A percentile compares a stretch with the other conserved stretches of the same genome.
phyloP scores from a whole-genome alignment of 345 rosid species.

The Mangifera indica region DNA sequence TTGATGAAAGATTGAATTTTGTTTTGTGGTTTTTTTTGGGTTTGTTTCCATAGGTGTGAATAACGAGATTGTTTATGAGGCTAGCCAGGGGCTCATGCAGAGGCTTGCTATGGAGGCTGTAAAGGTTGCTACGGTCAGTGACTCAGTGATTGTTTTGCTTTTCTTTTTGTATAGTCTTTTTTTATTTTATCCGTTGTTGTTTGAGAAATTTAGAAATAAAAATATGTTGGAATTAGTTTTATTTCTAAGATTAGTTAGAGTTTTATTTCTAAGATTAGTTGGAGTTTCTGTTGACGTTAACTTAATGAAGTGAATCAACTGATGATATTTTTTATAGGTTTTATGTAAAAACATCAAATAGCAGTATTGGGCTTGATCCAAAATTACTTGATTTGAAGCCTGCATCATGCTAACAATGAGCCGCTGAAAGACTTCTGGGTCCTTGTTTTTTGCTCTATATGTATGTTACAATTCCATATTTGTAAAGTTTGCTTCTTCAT shows the following conservation, averaged over 20 bases:
- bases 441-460: no score
- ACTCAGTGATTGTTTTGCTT: conserved; percentile 24
- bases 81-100: conserved; percentile 64
- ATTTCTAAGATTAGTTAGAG: neutral
- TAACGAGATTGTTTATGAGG: conserved; percentile 62
- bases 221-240: neutral
- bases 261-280: neutral
- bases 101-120: conserved; percentile 75
- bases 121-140: conserved; percentile 70
- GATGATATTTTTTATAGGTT: neutral
- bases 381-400: no score
- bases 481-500: no score
- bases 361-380: no score
- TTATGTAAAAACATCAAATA: no score
- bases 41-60: conserved; percentile 41
- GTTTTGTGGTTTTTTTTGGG: neutral
- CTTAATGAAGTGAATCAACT: neutral
- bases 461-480: no score
- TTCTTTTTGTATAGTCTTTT: neutral
- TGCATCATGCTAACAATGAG: no score
- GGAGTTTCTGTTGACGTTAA: no score
- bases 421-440: no score
- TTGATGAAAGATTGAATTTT: neutral
- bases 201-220: neutral
- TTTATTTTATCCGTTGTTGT: neutral